These are phyloP conservation scores for Xylaria flabelliformis DNA, from an alignment of 495 filamentous ascomycete species.

Conservation along the genomic window DNA sequence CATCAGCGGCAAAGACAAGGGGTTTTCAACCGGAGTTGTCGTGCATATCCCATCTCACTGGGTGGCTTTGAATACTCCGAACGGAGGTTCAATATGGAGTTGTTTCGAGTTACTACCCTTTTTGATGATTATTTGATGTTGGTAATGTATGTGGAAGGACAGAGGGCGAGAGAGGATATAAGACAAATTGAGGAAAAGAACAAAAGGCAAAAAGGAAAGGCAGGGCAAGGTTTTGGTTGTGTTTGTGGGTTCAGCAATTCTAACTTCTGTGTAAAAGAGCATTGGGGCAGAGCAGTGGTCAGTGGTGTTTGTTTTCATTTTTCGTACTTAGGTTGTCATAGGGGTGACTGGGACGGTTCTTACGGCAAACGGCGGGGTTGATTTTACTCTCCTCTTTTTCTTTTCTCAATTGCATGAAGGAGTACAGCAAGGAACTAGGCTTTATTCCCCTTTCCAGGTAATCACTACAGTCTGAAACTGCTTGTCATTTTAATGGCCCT, in stretches of 20 bases:
- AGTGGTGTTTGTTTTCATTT: constrained; percentile 24
- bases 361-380: constrained; percentile 31
- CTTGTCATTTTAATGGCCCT: not conserved
- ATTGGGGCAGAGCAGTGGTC: constrained; percentile 29
- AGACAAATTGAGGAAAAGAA: not conserved
- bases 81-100: constrained; percentile 18
- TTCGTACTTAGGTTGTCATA: constrained; percentile 28
- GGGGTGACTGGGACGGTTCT: constrained; percentile 27
- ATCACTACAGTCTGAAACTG: constrained; percentile 10
- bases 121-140: constrained; percentile 19
- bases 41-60: constrained; percentile 20
- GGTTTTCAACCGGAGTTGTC: constrained; percentile 28
- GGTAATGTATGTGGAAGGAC: constrained; percentile 24
- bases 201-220: constrained; percentile 11
- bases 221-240: constrained; percentile 14
- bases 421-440: constrained; percentile 34
- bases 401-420: constrained; percentile 30
- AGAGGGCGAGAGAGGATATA: not conserved
- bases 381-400: constrained; percentile 15
- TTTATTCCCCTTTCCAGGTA: constrained; percentile 7
- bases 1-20: constrained; percentile 8
- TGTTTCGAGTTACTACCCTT: constrained; percentile 16
- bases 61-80: constrained; percentile 18
- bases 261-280: constrained; percentile 24
- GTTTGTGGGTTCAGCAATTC: constrained; percentile 14